Percentiles rank a stretch among this genome's conserved stretches.
These are phyloP conservation scores for Botrytis fragariae DNA, from an alignment of 2,329 filamentous ascomycete species.

Conservation along the genomic window DNA sequence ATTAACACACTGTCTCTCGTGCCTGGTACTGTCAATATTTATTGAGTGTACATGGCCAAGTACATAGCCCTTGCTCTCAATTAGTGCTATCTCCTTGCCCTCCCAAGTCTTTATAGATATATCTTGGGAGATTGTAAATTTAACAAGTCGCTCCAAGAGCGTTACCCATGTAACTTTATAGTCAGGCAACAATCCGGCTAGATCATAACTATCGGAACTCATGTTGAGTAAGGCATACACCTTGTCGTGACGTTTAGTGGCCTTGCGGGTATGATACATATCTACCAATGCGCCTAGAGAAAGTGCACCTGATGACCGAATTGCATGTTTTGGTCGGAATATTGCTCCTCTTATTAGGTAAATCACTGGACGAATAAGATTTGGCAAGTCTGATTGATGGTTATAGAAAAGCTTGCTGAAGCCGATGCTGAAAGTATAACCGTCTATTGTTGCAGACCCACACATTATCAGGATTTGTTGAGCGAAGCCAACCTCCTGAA, in stretches of 20 bases:
- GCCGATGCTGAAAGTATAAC: neutral
- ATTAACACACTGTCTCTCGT: neutral
- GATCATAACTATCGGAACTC: neutral
- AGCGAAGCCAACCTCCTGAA: neutral
- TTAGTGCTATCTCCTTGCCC: neutral
- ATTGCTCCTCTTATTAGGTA: neutral
- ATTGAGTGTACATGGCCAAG: neutral
- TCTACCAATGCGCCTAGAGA: neutral
- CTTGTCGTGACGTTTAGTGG: neutral
- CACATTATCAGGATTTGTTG: constrained; percentile 6
- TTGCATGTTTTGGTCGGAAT: neutral
- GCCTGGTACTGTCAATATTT: neutral
- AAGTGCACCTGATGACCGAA: neutral
- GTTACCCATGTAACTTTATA: neutral
- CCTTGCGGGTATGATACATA: neutral
- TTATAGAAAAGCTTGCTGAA: neutral
- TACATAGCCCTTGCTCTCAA: neutral
- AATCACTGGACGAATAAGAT: neutral
- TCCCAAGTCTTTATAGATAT: neutral
- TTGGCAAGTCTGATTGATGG: neutral
- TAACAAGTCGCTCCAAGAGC: neutral
- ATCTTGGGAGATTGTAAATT: neutral
- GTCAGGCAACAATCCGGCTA: neutral
- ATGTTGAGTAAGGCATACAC: constrained; percentile 3
- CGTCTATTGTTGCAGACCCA: neutral